Base-by-base conservation (phyloP, 2,329 filamentous ascomycete species). In the Fusarium irregulare region DNA sequence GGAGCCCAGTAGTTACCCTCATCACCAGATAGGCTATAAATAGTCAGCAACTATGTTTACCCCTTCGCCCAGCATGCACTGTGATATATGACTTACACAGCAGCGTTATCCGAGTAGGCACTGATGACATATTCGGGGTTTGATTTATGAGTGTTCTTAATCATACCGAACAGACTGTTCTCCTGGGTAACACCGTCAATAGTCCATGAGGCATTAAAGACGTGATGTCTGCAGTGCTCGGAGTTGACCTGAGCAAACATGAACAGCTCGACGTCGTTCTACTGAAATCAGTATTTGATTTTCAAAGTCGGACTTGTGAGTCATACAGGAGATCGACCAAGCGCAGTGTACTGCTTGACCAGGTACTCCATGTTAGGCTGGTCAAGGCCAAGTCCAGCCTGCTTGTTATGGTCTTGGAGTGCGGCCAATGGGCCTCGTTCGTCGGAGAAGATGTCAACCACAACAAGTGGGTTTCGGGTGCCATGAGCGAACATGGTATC, bases 181-280 rank as follows among this genome's bases (percentile, higher is more conserved):
- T 88, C 86, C 86, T 94, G 96, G 70, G 86, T 83, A 72, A 92
- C 85, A 55, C 94, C 94, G 78, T 99, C 94, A 75, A 99, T 97
- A 18, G 91, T 96, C 93, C 96, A 99, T 63, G 90, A 91, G 28
- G 96, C 94, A 80, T 99, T 99, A 87, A 99, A 99, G 75, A 97
- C 92, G 84, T 98, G 97, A 79, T 88, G 86, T 25, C 86, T 84
- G 72, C 86, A 97, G 81, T 98, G 95, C 85, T 99, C 96, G 5
- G 95, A 98, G 84, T 98, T 98, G 79, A 99, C 95, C 82, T 99
- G 96, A 18, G 95, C 95, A 80, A 98, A 99, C 96, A 98, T 98
- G 86, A 98, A 98, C 23, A 98, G 86, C 82, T 99, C 96, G 46
- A 98, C 93, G 78, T 98, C 96, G 65, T 94, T 75, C 73, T 75